Evolutionary conservation across 495 filamentous ascomycete species (phyloP), one percentile per base, ranked within the genome.

Genomic region (Trichoderma parareesei): DNA sequence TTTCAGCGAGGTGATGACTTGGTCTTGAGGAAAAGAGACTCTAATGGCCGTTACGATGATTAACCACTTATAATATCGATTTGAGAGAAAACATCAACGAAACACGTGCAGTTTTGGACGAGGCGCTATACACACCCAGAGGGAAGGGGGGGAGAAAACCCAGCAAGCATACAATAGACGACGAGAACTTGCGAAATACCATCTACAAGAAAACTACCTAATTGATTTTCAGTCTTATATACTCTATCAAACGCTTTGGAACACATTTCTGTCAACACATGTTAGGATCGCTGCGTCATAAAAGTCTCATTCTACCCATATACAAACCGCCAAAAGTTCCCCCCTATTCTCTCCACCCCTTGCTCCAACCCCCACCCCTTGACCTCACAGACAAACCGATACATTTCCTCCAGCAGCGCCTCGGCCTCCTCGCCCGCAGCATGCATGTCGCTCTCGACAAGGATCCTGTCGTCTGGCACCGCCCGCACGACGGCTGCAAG

Each of bases 401-500:
- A 82, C 55, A 91, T 86, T 27, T 90, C 81, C 73, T 94, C 90
- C 16, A 98, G 74, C 49, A 84, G 71, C 3, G 78, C 72, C 74
- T 98, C 95, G 90, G 98, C 96, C 65, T 83, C 75, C 8, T 84
- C 81, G 5, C 94, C 94, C 5, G 94, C 95, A 16, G 77, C 85
- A 71, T 98, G 93, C 53, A 96, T 71, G 74, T 98, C 94, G 73
- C 92, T 97, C 74, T 98, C 94, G 5, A 93, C 79, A 18, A 98
- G 81, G 11, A 98, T 77, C 46, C 85, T 80, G 68, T 95, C 86
- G 68, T 91, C 85, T 0, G 94, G 93, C 5, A 94, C 76, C 3
- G 80, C 81, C 66, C 84, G 84, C 59, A 98, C 84, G n/a, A 91
- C 87, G 14, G 82, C 79, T 9, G 77, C 71, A 4, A 82, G 84